These are phyloP conservation scores for Chytriomyces confervae DNA, from an alignment of 192 early-diverging fungal genomes.

Conservation along the genomic window DNA sequence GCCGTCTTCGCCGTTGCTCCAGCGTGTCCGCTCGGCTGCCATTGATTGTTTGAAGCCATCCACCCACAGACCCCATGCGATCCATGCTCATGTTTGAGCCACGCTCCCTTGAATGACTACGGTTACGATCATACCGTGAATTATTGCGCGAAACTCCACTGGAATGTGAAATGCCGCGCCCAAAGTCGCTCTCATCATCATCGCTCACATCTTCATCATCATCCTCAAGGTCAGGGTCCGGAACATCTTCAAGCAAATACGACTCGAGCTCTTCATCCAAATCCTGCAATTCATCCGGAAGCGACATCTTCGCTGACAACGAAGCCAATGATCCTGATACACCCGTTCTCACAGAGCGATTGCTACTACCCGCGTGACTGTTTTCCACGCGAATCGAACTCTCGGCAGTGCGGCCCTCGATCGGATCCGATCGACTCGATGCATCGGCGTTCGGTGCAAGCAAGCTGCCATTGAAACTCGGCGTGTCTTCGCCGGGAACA, in stretches of 20 bases:
- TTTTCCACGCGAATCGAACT: neutral
- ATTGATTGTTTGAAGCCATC: neutral
- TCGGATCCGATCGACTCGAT: neutral
- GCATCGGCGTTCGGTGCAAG: neutral
- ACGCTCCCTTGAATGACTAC: neutral
- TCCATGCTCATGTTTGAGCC: neutral
- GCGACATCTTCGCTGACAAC: neutral
- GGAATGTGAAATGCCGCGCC: neutral
- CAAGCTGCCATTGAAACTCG: neutral
- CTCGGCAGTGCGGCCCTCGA: neutral
- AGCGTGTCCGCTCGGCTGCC: neutral
- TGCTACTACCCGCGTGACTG: neutral
- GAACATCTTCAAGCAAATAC: constrained; percentile 38
- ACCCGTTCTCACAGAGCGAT: neutral
- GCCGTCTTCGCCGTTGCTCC: neutral
- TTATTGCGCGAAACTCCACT: neutral
- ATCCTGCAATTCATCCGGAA: constrained; percentile 12
- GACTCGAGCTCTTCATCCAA: constrained; percentile 31
- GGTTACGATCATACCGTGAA: neutral
- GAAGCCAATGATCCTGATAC: constrained; percentile 10
- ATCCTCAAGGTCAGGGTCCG: constrained; percentile 35
- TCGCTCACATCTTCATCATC: constrained; percentile 9
- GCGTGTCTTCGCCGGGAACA: constrained; percentile 11
- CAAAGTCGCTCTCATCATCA: constrained; percentile 3
- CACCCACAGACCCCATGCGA: neutral